These are phyloP conservation scores for Podaxis sp. DNA, from an alignment of 768 basidiomycete genomes.

Conservation along the genomic window DNA sequence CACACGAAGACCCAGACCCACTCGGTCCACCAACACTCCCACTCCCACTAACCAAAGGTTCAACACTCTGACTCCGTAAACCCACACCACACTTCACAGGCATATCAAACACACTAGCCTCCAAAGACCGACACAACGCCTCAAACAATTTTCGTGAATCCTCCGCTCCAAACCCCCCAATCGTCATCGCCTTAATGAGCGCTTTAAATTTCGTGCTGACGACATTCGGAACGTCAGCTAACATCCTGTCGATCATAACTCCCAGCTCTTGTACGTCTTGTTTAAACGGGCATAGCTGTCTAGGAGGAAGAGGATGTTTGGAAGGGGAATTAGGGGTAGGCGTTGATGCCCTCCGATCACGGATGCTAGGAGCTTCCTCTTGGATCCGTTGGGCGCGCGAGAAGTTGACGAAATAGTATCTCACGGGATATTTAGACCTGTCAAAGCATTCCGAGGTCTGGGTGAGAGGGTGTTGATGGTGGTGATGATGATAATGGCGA, in stretches of 20 bases:
- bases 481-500: constrained; percentile 4
- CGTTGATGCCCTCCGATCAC: background rate
- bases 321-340: background rate
- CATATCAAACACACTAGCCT: constrained; percentile 35
- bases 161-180: constrained; percentile 45
- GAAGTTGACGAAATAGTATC: constrained; percentile 33
- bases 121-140: constrained; percentile 40
- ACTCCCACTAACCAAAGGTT: background rate
- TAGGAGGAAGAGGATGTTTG: constrained; percentile 12
- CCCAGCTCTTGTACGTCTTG: constrained; percentile 39
- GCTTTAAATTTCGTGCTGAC: constrained; percentile 31
- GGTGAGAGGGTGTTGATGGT: background rate
- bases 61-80: background rate
- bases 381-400: constrained; percentile 18
- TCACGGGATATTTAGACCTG: constrained; percentile 30
- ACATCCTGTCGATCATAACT: constrained; percentile 29
- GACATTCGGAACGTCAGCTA: constrained; percentile 24
- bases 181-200: constrained; percentile 42
- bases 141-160: constrained; percentile 47
- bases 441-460: constrained; percentile 25
- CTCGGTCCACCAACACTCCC: background rate
- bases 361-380: background rate
- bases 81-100: background rate
- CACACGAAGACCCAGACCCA: background rate
- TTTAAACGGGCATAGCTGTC: constrained; percentile 20